Evolutionary conservation across 73 alveolate species (phyloP), one percentile per base, ranked within the genome.

Genomic region (Uronychia binucleata): DNA sequence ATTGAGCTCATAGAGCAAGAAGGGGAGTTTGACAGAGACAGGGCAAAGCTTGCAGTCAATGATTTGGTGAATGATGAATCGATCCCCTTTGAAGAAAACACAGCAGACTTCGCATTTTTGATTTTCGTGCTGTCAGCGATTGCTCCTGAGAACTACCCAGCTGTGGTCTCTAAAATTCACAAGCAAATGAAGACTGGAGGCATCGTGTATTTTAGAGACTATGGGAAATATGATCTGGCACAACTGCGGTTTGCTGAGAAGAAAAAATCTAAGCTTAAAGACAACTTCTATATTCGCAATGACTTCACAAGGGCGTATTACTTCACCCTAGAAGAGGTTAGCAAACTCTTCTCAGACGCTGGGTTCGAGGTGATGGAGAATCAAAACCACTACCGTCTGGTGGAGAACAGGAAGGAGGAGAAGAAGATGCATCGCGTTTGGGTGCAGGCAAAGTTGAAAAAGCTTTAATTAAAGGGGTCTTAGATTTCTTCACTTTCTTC

Each of bases 201-300:
- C n/a, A 94, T 97, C 34, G 80, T 97, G 33, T 97, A 94, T 86
- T 97, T 97, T 88, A 90, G 99, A 93, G 99, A 97, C 90, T 97
- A 97, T 89, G 99, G 98, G 13, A 81, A 96, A 87, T 97, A 97
- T 88, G 99, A 97, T 77, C 81, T 97, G 91, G 99, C 99, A 1
- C 89, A 97, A 87, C 67, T 97, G 74, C 82, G 98, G 31, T 91
- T 97, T 59, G 98, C 99, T 8, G 80, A 95, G 76, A 90, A 96
- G 75, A 91, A 93, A 59, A 93, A 93, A 67, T 86, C 94, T 84
- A 97, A 93, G 87, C 93, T 97, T 29, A 90, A 94, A 79, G 98
- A 97, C 58, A 94, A 97, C 84, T 97, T 97, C 82, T 97, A 97
- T 86, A 94, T 97, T 67, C 85, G 98, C 33, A 81, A 88, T 84